Base-by-base conservation (phyloP, 169 alveolate genomes). In the Hepatocystis sp. region DNA sequence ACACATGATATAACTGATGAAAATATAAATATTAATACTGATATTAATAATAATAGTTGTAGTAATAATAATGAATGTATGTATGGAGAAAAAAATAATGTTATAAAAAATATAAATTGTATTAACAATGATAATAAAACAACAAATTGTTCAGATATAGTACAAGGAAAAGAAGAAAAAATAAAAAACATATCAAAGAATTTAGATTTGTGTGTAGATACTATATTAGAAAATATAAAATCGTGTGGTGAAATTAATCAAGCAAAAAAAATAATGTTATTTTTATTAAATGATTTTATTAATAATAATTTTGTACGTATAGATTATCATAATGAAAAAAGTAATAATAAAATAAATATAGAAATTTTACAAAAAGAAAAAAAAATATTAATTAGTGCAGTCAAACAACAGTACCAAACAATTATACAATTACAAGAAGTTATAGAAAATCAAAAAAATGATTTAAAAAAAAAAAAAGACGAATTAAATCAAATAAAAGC, bases 401-500 rank as follows among this genome's bases (percentile, higher is more conserved):
- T 71, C 2, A 71, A 71, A 58, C 55, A 46, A 5, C 86, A 71
- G 39, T 71, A 71, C 44, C 67, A 71, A 44, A 71, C 55, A 58
- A 71, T 71, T 40, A 13, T 58, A 47, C 60, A 71, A 17, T 42
- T 71, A 13, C 86, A 71, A 42, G 58, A 71, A 71, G 15, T 71
- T 34, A 40, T 58, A 13, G 86, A 52, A 7, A 71, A 17, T 47
- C 86, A 71, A 71, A 71, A 71, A 71, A 44, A 10, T 21, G 86
- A 71, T 27, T 28, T 71, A 55, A 71, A 71, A 71, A 71, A 71
- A 58, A 71, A 71, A 52, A 71, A 13, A 23, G 86, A 71, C 44
- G 86, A 71, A 58, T 34, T 71, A 32, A 71, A 71, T 71, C 68
- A 71, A 61, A 71, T 71, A 4, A 71, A 71, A 42, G 86, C 86